Base-by-base conservation (phyloP, 2,329 filamentous ascomycete genomes). In the Penicillium sp. region DNA sequence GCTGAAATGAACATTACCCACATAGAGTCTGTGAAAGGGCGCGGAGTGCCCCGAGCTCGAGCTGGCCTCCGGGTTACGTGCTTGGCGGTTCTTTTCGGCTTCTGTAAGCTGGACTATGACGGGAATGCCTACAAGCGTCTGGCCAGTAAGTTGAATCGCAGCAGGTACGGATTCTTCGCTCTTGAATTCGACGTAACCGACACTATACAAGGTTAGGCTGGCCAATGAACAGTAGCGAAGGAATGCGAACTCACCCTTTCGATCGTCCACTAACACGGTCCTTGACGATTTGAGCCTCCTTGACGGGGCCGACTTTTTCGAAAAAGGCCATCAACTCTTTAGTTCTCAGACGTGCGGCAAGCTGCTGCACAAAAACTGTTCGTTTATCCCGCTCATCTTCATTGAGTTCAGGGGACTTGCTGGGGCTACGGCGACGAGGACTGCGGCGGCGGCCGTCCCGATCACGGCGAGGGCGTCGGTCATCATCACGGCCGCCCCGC, bases 1-100 rank as follows among this genome's bases (percentile, higher is more conserved):
- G 69, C 89, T 96, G 79, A 98, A 98, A 76, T 98, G 93, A 60
- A 98, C 97, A 69, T 98, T 98, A 71, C 93, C 93, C 59, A 98
- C 91, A 70, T 97, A 98, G 50, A 98, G 85, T 59, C 94, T 87
- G 73, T 98, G 93, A 76, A 97, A 97, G 20, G 93, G 93, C 49
- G 95, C 85, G 51, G 87, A 86, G 67, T 90, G 90, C 50, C 86
- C 84, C 59, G 88, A 81, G 49, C 74, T 76, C 56, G 78, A 82
- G 56, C 79, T 78, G 40, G 77, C 59, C 60, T 93, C 87, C 42
- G 87, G 81, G 55, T 81, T 91, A 58, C 91, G 89, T 55, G 89
- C 89, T 77, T 95, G 91, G 61, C 93, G 89, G 68, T 98, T 98
- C 78, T 98, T 98, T 72, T 98, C 94, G 68, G 93, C 94, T 78